Percentiles rank a stretch among this genome's conserved stretches.
These are phyloP conservation scores for Amoeboradix gromovi DNA, from an alignment of 371 early-diverging fungal species.

Conservation along the genomic window DNA sequence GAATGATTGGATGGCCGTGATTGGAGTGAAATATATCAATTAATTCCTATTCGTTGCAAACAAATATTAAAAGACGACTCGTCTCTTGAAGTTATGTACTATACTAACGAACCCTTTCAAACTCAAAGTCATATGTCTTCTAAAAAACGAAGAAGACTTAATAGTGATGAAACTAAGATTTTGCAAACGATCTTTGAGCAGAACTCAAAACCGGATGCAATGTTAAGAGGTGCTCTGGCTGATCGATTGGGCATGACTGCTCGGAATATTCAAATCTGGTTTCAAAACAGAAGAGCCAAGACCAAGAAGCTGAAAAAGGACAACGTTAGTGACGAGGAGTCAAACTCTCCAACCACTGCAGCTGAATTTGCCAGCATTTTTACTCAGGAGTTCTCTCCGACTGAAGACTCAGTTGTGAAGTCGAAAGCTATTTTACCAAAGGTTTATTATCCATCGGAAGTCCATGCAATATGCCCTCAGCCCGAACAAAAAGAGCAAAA, in stretches of 20 bases:
- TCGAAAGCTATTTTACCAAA: neutral
- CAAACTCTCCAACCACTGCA: neutral
- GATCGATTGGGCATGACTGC: conserved; percentile 18
- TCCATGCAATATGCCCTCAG: neutral
- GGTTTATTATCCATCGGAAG: neutral
- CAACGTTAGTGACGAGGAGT: neutral
- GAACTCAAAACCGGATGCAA: conserved; percentile 10
- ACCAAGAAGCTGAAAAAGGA: neutral
- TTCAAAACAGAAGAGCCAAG: conserved; percentile 14
- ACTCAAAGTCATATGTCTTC: neutral
- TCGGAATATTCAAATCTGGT: conserved; percentile 25
- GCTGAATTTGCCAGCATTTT: neutral
- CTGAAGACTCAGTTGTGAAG: neutral
- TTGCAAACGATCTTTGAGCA: neutral
- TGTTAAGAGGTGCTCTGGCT: conserved; percentile 12
- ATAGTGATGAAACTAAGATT: neutral
- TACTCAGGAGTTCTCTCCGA: neutral
- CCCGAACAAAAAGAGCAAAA: too few relatives aligned
- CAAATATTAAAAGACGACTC: too few relatives aligned
- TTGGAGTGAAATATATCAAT: too few relatives aligned
- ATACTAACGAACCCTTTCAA: neutral
- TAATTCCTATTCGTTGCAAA: too few relatives aligned
- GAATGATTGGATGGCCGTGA: too few relatives aligned
- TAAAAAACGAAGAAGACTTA: neutral
- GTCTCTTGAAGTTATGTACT: neutral